phyloP scores from a whole-genome alignment of 441 rosid genomes.

The Mallotus japonicus region DNA sequence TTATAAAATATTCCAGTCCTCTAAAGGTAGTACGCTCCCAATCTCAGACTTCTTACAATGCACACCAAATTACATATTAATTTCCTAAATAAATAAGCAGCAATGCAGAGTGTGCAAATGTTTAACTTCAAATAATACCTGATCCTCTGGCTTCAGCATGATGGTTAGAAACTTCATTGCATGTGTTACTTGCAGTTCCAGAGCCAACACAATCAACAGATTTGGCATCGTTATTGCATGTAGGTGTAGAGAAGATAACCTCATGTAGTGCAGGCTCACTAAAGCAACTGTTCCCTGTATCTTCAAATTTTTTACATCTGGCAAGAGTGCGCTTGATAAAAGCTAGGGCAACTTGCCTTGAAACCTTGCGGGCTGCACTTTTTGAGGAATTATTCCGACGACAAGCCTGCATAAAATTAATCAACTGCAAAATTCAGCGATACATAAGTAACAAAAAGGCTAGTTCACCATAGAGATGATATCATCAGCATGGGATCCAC shows the following conservation, averaged over 20 bases:
- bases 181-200: slow-evolving; percentile 88
- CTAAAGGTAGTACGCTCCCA: not conserved
- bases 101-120: slow-evolving; percentile 10
- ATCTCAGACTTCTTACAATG: not conserved
- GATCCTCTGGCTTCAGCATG: slow-evolving; percentile 73
- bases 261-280: slow-evolving; percentile 71
- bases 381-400: slow-evolving; percentile 64
- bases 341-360: slow-evolving; percentile 71
- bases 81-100: not conserved
- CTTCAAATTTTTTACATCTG: slow-evolving; percentile 72
- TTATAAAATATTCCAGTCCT: not conserved
- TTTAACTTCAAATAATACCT: slow-evolving; percentile 38
- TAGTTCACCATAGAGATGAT: slow-evolving; percentile 3
- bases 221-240: slow-evolving; percentile 66
- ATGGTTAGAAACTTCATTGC: slow-evolving; percentile 66
- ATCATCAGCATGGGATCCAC: not conserved
- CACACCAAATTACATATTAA: not conserved
- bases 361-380: slow-evolving; percentile 57
- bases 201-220: slow-evolving; percentile 87
- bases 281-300: slow-evolving; percentile 75
- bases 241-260: slow-evolving; percentile 55
- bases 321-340: slow-evolving; percentile 71
- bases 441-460: not conserved
- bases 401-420: slow-evolving; percentile 53
- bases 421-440: slow-evolving; percentile 1